phyloP scores from a whole-genome alignment of 169 alveolate species.

The Cyclospora cayetanensis region DNA sequence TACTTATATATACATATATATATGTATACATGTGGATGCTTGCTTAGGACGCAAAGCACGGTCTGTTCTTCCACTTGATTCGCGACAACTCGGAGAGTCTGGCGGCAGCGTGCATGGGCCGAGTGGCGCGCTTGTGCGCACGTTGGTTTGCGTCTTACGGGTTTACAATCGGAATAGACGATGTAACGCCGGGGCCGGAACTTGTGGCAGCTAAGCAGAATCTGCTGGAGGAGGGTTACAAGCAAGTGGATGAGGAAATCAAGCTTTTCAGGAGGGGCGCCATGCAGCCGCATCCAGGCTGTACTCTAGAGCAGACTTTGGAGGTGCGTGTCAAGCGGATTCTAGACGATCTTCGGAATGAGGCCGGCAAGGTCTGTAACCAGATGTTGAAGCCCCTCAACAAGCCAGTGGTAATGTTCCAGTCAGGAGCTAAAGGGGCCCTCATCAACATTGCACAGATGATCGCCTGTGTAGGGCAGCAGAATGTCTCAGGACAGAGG shows the following conservation, averaged over 20 bases:
- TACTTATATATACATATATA: neutral
- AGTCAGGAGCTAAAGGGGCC: constrained; percentile 99
- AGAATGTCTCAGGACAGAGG: constrained; percentile 95
- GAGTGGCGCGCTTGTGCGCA: constrained; percentile 96
- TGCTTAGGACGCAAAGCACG: constrained; percentile 90
- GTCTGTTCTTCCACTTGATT: constrained; percentile 93
- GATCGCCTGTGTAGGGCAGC: constrained; percentile 99
- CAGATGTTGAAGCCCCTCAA: constrained; percentile 90
- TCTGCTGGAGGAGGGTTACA: constrained; percentile 87
- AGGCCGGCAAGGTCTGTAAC: constrained; percentile 94
- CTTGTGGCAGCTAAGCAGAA: constrained; percentile 71
- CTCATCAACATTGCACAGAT: constrained; percentile 97
- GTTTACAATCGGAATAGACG: constrained; percentile 99
- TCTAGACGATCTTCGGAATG: constrained; percentile 93
- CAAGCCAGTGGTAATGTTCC: constrained; percentile 96
- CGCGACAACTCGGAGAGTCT: constrained; percentile 91
- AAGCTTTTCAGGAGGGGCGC: constrained; percentile 85
- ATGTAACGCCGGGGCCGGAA: constrained; percentile 92
- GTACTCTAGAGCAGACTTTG: constrained; percentile 95
- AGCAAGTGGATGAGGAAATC: constrained; percentile 90
- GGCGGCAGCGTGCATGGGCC: constrained; percentile 95
- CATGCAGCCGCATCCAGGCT: constrained; percentile 95
- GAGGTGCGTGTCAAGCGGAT: constrained; percentile 92
- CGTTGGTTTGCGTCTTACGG: constrained; percentile 97
- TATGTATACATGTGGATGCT: neutral